Evolutionary conservation across 2,329 filamentous ascomycete genomes (phyloP).

Genomic region (Paracoccidioides lutzii): DNA sequence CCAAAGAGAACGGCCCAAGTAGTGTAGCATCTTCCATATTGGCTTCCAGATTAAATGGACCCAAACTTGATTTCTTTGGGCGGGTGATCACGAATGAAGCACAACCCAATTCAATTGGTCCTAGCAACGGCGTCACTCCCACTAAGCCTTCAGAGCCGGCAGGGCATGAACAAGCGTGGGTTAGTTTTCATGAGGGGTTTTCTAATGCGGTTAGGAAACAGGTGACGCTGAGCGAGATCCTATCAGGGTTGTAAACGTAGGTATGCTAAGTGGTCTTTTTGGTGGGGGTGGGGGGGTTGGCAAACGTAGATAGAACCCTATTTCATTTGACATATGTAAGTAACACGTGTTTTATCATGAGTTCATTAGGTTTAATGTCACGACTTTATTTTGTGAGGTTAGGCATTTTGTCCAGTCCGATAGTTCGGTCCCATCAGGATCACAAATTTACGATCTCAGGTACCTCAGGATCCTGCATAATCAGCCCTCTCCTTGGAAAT

Average conservation of each 20-base stretch:
- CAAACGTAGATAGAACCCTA: too few relatives aligned
- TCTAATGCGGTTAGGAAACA: slow-evolving; percentile 88
- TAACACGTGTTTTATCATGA: too few relatives aligned
- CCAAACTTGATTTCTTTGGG: slow-evolving; percentile 79
- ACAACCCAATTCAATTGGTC: slow-evolving; percentile 13
- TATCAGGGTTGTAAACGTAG: slow-evolving; percentile 34
- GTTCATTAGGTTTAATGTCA: too few relatives aligned
- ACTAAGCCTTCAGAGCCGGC: slow-evolving; percentile 14
- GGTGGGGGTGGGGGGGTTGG: not conserved
- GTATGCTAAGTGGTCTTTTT: too few relatives aligned
- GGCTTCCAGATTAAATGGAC: slow-evolving; percentile 18
- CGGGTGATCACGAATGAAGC: slow-evolving; percentile 46
- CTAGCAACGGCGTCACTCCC: not conserved
- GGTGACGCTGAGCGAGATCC: slow-evolving; percentile 64
- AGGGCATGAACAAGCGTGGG: slow-evolving; percentile 56
- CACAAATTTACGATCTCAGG: not conserved
- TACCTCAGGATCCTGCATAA: slow-evolving; percentile 9
- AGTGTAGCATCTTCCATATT: slow-evolving; percentile 20
- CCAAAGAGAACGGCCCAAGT: slow-evolving; percentile 15
- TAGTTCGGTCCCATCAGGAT: slow-evolving; percentile 7
- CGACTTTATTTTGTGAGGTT: too few relatives aligned
- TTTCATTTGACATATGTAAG: too few relatives aligned
- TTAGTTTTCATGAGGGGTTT: slow-evolving; percentile 78
- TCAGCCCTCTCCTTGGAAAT: slow-evolving; percentile 13
- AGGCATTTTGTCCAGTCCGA: too few relatives aligned